Percentiles rank a stretch among this genome's conserved stretches.
Evolutionary conservation across 1,284 basidiomycete genomes (phyloP).

Genomic region (Cryptococcus sp.): DNA sequence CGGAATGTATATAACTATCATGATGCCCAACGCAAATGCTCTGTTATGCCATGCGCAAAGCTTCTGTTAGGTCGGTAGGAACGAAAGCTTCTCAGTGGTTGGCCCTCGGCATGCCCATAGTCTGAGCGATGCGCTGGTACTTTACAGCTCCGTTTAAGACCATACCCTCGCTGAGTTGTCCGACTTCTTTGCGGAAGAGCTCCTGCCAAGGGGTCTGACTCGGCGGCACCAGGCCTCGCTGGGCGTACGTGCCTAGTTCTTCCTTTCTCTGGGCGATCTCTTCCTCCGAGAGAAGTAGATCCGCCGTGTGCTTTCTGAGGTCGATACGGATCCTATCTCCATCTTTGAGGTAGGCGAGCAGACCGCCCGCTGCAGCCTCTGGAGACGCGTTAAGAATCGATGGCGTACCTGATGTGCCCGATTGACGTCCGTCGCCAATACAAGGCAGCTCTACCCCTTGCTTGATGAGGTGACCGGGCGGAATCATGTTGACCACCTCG

Average conservation of each 20-base stretch:
- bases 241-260: constrained; percentile 35
- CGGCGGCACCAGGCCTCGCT: constrained; percentile 26
- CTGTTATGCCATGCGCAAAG: too few relatives aligned
- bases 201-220: constrained; percentile 54
- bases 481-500: constrained; percentile 54
- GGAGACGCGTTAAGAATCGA: constrained; percentile 52
- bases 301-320: constrained; percentile 41
- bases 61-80: too few relatives aligned
- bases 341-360: constrained; percentile 48
- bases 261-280: constrained; percentile 43
- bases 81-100: constrained; percentile 37
- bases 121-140: constrained; percentile 51
- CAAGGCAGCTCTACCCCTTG: constrained; percentile 52
- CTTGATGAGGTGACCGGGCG: constrained; percentile 50
- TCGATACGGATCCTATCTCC: constrained; percentile 52
- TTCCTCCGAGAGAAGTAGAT: constrained; percentile 38
- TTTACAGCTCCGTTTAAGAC: constrained; percentile 48
- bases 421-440: constrained; percentile 52
- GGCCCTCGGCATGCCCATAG: constrained; percentile 39
- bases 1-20: too few relatives aligned
- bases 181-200: constrained; percentile 46
- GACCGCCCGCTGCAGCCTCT: constrained; percentile 50
- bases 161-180: constrained; percentile 51
- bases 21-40: too few relatives aligned
- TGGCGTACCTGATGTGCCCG: constrained; percentile 50